Percentiles rank a stretch among this genome's conserved stretches.
These are phyloP conservation scores for Mycena pura DNA, from an alignment of 768 basidiomycete species.

Conservation along the genomic window DNA sequence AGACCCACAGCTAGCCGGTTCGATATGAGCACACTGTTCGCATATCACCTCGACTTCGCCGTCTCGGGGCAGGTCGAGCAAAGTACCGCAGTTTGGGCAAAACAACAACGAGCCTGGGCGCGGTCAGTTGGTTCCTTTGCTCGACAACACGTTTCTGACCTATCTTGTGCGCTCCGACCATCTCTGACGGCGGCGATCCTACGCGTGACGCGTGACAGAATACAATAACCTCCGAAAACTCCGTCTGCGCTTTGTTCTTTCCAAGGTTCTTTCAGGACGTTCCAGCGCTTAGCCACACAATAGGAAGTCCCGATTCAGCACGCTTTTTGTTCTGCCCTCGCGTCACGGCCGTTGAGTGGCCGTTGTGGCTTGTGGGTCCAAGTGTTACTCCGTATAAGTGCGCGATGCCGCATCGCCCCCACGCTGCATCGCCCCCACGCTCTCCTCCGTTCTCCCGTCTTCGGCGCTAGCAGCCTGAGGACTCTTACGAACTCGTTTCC, in stretches of 20 bases:
- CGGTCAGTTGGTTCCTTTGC: conserved; percentile 4
- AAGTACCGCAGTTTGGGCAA: conserved; percentile 91
- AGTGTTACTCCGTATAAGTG: conserved; percentile 23
- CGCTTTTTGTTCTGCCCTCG: conserved; percentile 28
- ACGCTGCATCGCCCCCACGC: not conserved
- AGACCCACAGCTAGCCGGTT: conserved; percentile 88
- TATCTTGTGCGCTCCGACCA: conserved; percentile 42
- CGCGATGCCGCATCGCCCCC: not conserved
- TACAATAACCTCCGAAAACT: conserved; percentile 19
- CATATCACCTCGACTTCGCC: conserved; percentile 79
- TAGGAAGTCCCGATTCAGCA: conserved; percentile 24
- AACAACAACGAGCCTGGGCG: conserved; percentile 88
- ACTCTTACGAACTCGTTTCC: conserved; percentile 8
- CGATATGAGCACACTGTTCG: conserved; percentile 87
- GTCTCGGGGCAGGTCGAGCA: conserved; percentile 82
- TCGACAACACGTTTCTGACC: conserved; percentile 38
- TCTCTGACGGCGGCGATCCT: conserved; percentile 13
- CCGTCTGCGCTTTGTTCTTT: conserved; percentile 1
- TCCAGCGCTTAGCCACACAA: conserved; percentile 18
- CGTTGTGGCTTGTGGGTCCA: conserved; percentile 35
- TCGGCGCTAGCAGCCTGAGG: not conserved
- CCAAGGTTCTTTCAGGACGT: not conserved
- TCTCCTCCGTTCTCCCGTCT: conserved; percentile 4
- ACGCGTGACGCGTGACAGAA: conserved; percentile 7
- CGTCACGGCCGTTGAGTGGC: not conserved